Conservation (phyloP, 768 basidiomycete species). For the Tulasnella sp. region DNA sequence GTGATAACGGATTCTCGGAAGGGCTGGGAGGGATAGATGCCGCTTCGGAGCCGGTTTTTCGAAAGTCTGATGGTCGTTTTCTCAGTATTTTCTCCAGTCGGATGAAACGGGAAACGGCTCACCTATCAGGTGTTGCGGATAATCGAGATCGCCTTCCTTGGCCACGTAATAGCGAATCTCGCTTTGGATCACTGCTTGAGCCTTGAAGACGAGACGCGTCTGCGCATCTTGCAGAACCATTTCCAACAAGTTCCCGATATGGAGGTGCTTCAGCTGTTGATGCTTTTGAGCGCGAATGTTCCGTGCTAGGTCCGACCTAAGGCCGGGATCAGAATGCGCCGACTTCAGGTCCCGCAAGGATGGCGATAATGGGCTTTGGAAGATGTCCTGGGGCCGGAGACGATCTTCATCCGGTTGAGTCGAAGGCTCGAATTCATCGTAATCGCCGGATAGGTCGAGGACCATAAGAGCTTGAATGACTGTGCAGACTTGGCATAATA, state of each 20-base stretch:
- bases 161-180: conserved; percentile 82
- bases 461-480: conserved; percentile 96
- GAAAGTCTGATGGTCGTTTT: neutral
- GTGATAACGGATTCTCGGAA: conserved; percentile 40
- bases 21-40: conserved; percentile 23
- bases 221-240: conserved; percentile 96
- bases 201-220: conserved; percentile 91
- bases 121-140: conserved; percentile 77
- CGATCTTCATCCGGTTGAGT: conserved; percentile 27
- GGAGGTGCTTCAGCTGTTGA: conserved; percentile 49
- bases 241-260: conserved; percentile 71
- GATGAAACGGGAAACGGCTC: neutral
- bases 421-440: conserved; percentile 29
- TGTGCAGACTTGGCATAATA: conserved; percentile 91
- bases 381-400: conserved; percentile 11
- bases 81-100: neutral
- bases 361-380: neutral
- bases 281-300: neutral
- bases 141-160: conserved; percentile 70
- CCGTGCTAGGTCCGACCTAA: neutral
- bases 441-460: conserved; percentile 50
- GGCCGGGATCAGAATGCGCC: conserved; percentile 4
- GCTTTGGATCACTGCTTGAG: conserved; percentile 80
- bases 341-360: conserved; percentile 1
- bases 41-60: conserved; percentile 14